Conservation (phyloP, 2,329 filamentous ascomycete genomes). For the Fusarium staphyleae region DNA sequence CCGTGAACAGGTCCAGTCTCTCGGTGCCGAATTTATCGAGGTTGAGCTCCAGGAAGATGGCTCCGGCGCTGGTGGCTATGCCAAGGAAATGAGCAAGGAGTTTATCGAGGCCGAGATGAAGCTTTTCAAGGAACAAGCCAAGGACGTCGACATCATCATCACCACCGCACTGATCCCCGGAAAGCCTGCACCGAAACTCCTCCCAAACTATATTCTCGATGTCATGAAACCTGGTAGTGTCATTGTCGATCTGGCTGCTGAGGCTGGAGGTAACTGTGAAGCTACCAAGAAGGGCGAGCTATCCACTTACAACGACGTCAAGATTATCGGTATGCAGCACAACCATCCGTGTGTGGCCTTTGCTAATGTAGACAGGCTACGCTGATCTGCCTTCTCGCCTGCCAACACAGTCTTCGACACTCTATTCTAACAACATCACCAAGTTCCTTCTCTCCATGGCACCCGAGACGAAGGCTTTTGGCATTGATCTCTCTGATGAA, state of each 20-base stretch:
- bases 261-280: conserved; percentile 88
- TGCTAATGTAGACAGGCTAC: conserved; percentile 63
- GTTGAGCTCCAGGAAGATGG: conserved; percentile 87
- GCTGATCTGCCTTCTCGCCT: conserved; percentile 87
- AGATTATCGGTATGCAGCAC: conserved; percentile 73
- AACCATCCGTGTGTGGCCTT: neutral
- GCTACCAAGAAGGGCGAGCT: conserved; percentile 78
- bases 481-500: conserved; percentile 81
- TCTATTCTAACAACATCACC: conserved; percentile 94
- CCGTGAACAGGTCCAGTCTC: conserved; percentile 86
- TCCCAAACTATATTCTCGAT: conserved; percentile 79
- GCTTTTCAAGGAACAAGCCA: conserved; percentile 85
- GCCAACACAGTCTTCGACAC: conserved; percentile 85
- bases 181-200: conserved; percentile 80
- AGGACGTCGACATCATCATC: conserved; percentile 90
- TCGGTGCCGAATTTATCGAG: conserved; percentile 89
- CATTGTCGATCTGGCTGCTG: conserved; percentile 85
- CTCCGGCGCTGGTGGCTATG: conserved; percentile 83
- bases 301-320: conserved; percentile 76
- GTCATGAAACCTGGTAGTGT: conserved; percentile 92
- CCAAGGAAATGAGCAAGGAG: conserved; percentile 93
- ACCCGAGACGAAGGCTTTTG: conserved; percentile 79
- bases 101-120: conserved; percentile 95
- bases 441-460: conserved; percentile 86
- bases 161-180: conserved; percentile 93